Evolutionary conservation across 441 rosid genomes (phyloP).

Genomic region (Manihot esculenta): DNA sequence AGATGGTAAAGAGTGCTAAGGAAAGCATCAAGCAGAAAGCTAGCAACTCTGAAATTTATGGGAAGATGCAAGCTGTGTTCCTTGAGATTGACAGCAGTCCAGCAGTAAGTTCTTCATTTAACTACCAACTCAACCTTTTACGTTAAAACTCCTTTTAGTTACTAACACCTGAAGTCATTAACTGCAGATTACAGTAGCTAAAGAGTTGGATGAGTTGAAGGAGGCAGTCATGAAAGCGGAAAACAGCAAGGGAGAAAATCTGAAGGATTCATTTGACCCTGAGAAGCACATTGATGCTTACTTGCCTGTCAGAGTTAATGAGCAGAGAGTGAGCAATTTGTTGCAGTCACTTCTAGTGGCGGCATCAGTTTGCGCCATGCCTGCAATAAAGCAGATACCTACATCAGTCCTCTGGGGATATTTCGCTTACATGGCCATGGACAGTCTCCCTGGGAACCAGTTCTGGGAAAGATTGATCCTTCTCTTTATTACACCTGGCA

Average conservation of each 20-base stretch:
- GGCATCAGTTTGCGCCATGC: slow-evolving; percentile 38
- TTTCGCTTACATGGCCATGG: slow-evolving; percentile 60
- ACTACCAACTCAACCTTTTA: no score
- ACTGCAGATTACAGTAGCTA: slow-evolving; percentile 28
- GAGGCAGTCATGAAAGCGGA: slow-evolving; percentile 40
- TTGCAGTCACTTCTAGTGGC: slow-evolving; percentile 48
- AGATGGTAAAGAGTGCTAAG: slow-evolving; percentile 48
- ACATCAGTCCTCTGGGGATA: slow-evolving; percentile 64
- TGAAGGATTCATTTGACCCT: slow-evolving; percentile 32
- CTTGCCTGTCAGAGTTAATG: slow-evolving; percentile 57
- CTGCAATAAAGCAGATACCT: slow-evolving; percentile 49
- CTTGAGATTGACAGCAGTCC: slow-evolving; percentile 38
- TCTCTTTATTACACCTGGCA: slow-evolving; percentile 41
- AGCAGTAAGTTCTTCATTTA: slow-evolving; percentile 24
- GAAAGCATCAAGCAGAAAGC: slow-evolving; percentile 48
- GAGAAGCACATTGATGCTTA: slow-evolving; percentile 53
- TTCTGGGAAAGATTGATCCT: slow-evolving; percentile 57
- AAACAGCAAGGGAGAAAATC: slow-evolving; percentile 23
- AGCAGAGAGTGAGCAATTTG: slow-evolving; percentile 53
- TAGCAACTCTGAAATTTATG: slow-evolving; percentile 44
- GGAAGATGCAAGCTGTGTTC: slow-evolving; percentile 47
- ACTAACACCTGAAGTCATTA: neutral
- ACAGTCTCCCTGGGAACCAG: slow-evolving; percentile 62
- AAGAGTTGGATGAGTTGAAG: slow-evolving; percentile 45
- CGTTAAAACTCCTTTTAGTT: no score